phyloP scores from a whole-genome alignment of 352 stramenopile species.

The Phytophthora chlamydospora region DNA sequence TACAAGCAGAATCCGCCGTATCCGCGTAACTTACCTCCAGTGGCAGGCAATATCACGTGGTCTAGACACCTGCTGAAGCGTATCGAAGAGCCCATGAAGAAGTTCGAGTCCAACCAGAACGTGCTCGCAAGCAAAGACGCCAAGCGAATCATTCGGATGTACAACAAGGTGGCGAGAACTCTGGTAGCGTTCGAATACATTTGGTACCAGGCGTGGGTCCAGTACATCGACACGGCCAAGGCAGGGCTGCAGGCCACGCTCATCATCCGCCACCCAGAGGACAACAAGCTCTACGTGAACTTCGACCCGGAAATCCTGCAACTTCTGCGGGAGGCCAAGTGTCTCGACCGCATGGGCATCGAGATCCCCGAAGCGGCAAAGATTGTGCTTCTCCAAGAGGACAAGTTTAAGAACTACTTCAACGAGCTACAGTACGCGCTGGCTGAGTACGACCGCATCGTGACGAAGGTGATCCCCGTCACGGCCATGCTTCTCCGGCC shows the following conservation, averaged over 20 bases:
- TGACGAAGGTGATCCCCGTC: conserved; percentile 97
- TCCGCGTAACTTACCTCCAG: conserved; percentile 95
- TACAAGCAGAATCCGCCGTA: conserved; percentile 98
- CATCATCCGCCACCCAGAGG: conserved; percentile 98
- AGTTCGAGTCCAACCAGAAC: conserved; percentile 98
- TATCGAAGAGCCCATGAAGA: conserved; percentile 99
- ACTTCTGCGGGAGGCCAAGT: conserved; percentile 97
- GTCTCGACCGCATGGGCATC: conserved; percentile 98
- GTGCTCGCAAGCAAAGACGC: conserved; percentile 97
- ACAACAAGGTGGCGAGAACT: conserved; percentile 98
- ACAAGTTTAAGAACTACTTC: conserved; percentile 99
- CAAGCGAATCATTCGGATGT: conserved; percentile 99
- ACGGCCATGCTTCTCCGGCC: conserved; percentile 95
- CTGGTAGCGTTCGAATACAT: conserved; percentile 99
- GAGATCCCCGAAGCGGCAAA: conserved; percentile 98
- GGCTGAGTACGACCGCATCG: conserved; percentile 97
- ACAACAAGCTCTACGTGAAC: conserved; percentile 99
- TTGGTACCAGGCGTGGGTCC: conserved; percentile 98
- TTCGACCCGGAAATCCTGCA: conserved; percentile 99
- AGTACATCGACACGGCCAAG: conserved; percentile 98
- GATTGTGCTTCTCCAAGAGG: conserved; percentile 97
- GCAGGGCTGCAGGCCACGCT: conserved; percentile 97
- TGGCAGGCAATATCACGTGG: conserved; percentile 99
- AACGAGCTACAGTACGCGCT: conserved; percentile 97
- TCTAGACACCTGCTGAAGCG: conserved; percentile 97